Percentiles rank a stretch among this genome's conserved stretches.
These are phyloP conservation scores for Phlyctochytrium arcticum DNA, from an alignment of 192 early-diverging fungal genomes.

Conservation along the genomic window DNA sequence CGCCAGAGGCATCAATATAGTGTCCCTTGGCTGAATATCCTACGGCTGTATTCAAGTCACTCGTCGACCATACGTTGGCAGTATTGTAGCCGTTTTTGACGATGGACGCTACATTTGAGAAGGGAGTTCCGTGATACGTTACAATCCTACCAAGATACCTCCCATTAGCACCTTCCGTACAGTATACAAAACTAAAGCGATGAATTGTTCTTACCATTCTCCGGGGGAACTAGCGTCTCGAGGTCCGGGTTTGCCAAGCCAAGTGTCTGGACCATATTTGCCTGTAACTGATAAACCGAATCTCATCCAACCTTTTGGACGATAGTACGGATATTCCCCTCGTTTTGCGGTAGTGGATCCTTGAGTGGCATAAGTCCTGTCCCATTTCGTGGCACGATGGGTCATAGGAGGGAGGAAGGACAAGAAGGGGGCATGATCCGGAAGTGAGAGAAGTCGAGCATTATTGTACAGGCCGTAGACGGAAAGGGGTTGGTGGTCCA, in stretches of 20 bases:
- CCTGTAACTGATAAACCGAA: constrained; percentile 12
- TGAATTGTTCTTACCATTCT: neutral
- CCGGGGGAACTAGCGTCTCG: neutral
- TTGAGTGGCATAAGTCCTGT: neutral
- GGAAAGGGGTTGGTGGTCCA: neutral
- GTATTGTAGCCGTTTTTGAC: constrained; percentile 10
- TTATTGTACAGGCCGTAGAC: neutral
- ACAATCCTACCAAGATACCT: constrained; percentile 1
- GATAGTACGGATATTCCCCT: neutral
- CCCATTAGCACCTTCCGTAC: neutral
- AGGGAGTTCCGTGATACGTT: constrained; percentile 14
- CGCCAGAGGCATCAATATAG: neutral
- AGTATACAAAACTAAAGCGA: neutral
- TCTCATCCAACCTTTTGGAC: constrained; percentile 9
- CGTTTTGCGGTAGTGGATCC: neutral
- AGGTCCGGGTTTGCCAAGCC: constrained; percentile 10
- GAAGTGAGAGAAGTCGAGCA: neutral
- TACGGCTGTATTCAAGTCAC: neutral
- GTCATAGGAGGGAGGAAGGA: neutral
- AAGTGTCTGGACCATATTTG: constrained; percentile 10
- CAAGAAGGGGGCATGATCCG: neutral
- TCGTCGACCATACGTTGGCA: constrained; percentile 1
- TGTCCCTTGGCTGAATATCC: neutral
- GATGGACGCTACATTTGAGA: constrained; percentile 1
- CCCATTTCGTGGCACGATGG: constrained; percentile 9